Conservation (phyloP, 163 green algal genomes). For the Smithsoniella earleae region DNA sequence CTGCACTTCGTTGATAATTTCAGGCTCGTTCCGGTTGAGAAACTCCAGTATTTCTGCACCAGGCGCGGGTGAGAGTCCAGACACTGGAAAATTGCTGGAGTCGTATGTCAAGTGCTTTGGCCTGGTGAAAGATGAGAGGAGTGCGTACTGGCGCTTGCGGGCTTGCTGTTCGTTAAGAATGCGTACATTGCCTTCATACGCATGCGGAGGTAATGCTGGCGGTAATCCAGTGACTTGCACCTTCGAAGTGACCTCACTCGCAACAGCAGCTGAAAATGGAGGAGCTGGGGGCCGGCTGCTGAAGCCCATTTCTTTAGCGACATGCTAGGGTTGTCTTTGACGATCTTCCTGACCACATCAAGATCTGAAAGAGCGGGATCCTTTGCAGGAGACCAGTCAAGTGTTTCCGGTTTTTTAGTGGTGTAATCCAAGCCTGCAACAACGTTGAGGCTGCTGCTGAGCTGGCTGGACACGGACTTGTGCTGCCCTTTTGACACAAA, state of each 20-base stretch:
- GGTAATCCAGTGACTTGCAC: neutral
- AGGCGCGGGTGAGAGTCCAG: neutral
- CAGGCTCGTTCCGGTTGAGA: neutral
- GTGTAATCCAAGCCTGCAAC: too few species aligned
- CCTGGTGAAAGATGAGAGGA: neutral
- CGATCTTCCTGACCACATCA: too few species aligned
- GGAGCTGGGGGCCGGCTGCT: too few species aligned
- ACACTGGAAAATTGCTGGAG: too few species aligned
- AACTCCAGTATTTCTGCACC: slow-evolving; percentile 10
- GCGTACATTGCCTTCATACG: slow-evolving; percentile 30
- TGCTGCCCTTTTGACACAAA: neutral
- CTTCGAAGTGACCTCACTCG: neutral
- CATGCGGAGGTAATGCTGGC: slow-evolving; percentile 3
- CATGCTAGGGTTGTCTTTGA: too few species aligned
- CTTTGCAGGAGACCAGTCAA: neutral
- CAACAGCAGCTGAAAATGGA: slow-evolving; percentile 14
- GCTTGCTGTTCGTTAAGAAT: neutral
- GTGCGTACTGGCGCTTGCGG: neutral
- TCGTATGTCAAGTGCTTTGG: too few species aligned
- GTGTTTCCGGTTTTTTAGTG: too few species aligned
- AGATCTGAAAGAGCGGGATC: neutral
- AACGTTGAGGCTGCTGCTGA: too few species aligned
- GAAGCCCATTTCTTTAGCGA: too few species aligned
- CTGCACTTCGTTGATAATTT: slow-evolving; percentile 2
- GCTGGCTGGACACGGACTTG: too few species aligned